These are phyloP conservation scores for Crucibulum cyathiforme DNA, from an alignment of 1,284 basidiomycete species.

Conservation along the genomic window DNA sequence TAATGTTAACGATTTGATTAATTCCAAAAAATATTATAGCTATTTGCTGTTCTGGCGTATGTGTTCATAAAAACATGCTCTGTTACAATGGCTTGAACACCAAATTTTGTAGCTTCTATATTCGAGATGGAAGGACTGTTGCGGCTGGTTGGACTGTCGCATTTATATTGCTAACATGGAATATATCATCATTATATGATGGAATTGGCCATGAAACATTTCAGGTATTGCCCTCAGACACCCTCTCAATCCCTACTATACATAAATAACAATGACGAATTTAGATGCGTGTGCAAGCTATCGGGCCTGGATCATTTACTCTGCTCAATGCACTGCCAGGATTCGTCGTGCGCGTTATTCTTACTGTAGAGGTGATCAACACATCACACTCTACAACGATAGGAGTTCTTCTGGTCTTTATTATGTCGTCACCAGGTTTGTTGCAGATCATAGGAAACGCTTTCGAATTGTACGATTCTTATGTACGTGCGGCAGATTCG, in stretches of 20 bases:
- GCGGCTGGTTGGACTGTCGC: neutral
- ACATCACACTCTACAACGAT: too few species aligned
- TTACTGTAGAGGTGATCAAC: too few species aligned
- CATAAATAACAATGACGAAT: neutral
- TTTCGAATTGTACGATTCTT: too few species aligned
- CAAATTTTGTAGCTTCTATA: neutral
- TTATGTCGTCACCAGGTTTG: too few species aligned
- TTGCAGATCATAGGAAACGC: too few species aligned
- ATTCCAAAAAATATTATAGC: neutral
- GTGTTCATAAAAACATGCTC: neutral
- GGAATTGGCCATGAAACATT: neutral
- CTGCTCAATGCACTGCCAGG: neutral
- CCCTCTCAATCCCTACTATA: neutral
- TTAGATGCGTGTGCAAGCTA: neutral
- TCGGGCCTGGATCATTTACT: neutral
- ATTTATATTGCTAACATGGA: neutral
- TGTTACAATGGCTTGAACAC: neutral
- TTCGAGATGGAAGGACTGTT: neutral
- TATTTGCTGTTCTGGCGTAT: neutral
- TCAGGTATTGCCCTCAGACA: neutral
- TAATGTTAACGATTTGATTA: neutral
- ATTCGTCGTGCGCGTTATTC: neutral
- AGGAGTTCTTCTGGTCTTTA: too few species aligned
- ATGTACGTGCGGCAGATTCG: too few species aligned
- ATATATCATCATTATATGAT: neutral